These are phyloP conservation scores for Ustilago sp. DNA, from an alignment of 1,284 basidiomycete genomes.

Conservation along the genomic window DNA sequence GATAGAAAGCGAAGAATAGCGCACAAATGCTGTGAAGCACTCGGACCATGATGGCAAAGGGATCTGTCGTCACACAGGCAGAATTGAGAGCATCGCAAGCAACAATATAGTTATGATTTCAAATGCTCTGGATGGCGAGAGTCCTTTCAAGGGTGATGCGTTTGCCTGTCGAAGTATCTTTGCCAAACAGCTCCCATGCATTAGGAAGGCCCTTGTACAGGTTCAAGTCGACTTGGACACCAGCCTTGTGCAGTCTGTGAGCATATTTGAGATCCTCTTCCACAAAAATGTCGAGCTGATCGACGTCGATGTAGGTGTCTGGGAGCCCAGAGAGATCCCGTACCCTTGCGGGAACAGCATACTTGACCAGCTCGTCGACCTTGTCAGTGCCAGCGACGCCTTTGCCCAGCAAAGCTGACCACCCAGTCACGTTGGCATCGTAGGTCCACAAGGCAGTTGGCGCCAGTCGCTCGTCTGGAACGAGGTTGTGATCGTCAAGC, in stretches of 20 bases:
- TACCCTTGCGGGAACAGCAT: constrained; percentile 28
- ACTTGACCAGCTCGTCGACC: constrained; percentile 22
- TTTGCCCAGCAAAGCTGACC: constrained; percentile 29
- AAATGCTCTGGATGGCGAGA: constrained; percentile 24
- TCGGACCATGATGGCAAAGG: too few species aligned
- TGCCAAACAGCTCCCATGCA: constrained; percentile 30
- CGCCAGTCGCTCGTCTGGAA: constrained; percentile 17
- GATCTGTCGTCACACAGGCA: too few species aligned
- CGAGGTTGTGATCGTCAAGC: constrained; percentile 37
- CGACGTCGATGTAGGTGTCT: constrained; percentile 34
- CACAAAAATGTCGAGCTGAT: constrained; percentile 41
- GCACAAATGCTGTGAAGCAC: too few species aligned
- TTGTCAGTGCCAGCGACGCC: constrained; percentile 21
- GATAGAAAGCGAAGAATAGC: too few species aligned
- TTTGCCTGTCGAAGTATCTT: constrained; percentile 10
- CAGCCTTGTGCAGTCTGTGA: constrained; percentile 26
- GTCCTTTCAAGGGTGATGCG: constrained; percentile 16
- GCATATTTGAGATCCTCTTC: constrained; percentile 27
- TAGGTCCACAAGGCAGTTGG: constrained; percentile 25
- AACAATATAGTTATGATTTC: neutral
- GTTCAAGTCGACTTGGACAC: constrained; percentile 30
- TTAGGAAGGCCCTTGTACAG: constrained; percentile 33
- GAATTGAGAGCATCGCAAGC: too few species aligned
- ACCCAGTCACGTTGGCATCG: constrained; percentile 26
- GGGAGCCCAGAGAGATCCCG: constrained; percentile 23